Conservation (phyloP, 257 asterid species). For the Solanum acaule region DNA sequence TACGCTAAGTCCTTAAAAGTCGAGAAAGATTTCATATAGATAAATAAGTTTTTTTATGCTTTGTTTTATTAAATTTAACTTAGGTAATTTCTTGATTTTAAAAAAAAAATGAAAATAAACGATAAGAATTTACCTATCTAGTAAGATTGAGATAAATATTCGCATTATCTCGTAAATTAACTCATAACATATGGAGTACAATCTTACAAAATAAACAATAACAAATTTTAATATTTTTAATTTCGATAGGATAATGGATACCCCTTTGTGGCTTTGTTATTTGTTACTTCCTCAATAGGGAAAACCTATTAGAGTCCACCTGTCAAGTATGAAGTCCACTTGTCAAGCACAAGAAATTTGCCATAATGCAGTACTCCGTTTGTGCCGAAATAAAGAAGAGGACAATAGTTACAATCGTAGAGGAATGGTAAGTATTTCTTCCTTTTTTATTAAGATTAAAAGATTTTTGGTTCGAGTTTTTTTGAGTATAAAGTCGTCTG, state of each 20-base stretch:
- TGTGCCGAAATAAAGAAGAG: not conserved
- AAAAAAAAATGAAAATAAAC: not conserved
- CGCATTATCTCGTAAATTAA: not conserved
- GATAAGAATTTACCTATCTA: not conserved
- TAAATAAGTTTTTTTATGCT: no score
- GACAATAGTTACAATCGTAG: no score
- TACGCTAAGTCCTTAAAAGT: not conserved
- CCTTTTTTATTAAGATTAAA: rapidly evolving
- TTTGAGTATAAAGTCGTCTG: no score
- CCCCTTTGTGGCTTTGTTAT: not conserved
- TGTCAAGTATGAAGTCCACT: not conserved
- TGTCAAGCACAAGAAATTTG: not conserved
- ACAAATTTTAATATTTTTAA: no score
- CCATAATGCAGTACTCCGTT: not conserved
- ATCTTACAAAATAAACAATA: no score
- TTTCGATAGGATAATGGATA: not conserved
- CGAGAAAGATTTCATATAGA: not conserved
- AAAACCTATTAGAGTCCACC: not conserved
- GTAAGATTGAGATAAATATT: not conserved
- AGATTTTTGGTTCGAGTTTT: rapidly evolving
- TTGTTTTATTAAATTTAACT: not conserved
- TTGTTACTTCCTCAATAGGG: not conserved
- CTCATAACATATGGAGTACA: no score
- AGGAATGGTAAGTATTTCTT: no score
- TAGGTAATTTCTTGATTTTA: not conserved